Base-by-base conservation (phyloP, 2,329 filamentous ascomycete species). In the Sphaerostilbella broomeana region DNA sequence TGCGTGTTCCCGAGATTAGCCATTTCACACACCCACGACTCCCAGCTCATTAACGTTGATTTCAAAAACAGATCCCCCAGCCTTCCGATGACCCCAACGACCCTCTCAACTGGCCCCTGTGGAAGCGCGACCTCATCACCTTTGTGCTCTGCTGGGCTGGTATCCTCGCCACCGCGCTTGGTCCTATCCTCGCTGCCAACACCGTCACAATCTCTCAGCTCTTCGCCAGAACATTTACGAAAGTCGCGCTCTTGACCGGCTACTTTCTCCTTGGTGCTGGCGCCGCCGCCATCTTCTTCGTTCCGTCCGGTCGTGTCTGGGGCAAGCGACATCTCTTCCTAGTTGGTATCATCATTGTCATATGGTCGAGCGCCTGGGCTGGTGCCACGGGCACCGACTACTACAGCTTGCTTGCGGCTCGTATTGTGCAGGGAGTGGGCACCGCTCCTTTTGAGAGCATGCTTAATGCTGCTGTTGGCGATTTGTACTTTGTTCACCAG, bases 11-110 rank as follows among this genome's bases (percentile, higher is more conserved):
- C 30, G n/a, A n/a, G n/a, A n/a, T n/a, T n/a, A n/a, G n/a, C n/a
- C n/a, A n/a, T n/a, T n/a, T n/a, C n/a, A n/a, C n/a, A n/a, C n/a
- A n/a, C n/a, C n/a, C n/a, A n/a, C n/a, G n/a, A n/a, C n/a, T n/a
- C 10, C 13, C 33, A 9, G 11, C 30, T n/a, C 21, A 35, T 20
- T 29, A 17, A 34, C 15, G 29, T 27, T 33, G 15, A 13, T 20
- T 26, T 19, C 25, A 24, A n/a, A 18, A 9, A 21, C 41, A 72
- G 67, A 65, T 72, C 5, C 90, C 90, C 5, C 90, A 95, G 56
- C 90, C 90, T 3, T 89, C 82, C 46, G 84, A 94, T 60, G 86
- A 94, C 58, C 86, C 86, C 4, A 90, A 94, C 58, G 89, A 95
- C 61, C 89, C 87, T 20, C 69, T 95, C 47, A 73, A 71, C 57